phyloP scores from a whole-genome alignment of 345 rosid genomes.

The Ricinus communis region DNA sequence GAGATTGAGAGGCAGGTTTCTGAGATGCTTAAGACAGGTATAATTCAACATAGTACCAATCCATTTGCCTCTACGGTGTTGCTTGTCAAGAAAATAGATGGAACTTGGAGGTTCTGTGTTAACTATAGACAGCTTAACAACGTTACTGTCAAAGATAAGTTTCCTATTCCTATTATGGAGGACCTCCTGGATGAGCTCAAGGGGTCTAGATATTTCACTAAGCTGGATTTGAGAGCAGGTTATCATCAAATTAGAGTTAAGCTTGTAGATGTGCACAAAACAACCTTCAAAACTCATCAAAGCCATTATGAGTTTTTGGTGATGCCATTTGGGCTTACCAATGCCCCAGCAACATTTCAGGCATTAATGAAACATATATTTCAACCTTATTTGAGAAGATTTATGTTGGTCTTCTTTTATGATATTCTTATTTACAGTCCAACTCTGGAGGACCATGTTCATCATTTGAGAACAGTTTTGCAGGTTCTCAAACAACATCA shows the following conservation, averaged over 20 bases:
- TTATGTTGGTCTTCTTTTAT: too few species aligned
- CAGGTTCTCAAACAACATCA: too few species aligned
- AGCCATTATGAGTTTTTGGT: not conserved
- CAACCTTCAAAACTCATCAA: not conserved
- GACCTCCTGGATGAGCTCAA: not conserved
- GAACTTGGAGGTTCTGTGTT: too few species aligned
- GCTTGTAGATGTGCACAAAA: not conserved
- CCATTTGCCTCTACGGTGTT: too few species aligned
- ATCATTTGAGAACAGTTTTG: not conserved
- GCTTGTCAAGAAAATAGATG: too few species aligned
- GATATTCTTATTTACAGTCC: not conserved
- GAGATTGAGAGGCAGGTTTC: too few species aligned
- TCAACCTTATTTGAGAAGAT: not conserved
- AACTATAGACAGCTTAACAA: too few species aligned
- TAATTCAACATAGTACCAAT: too few species aligned
- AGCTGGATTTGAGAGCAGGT: not conserved
- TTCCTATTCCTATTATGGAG: not conserved
- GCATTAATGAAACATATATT: not conserved
- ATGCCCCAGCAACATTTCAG: not conserved
- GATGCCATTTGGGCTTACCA: not conserved
- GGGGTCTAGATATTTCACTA: not conserved
- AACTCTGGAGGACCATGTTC: not conserved
- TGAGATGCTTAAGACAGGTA: too few species aligned
- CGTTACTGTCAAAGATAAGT: too few species aligned
- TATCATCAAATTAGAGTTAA: not conserved